phyloP scores from a whole-genome alignment of 2,329 filamentous ascomycete genomes.

The Fusarium begoniae region DNA sequence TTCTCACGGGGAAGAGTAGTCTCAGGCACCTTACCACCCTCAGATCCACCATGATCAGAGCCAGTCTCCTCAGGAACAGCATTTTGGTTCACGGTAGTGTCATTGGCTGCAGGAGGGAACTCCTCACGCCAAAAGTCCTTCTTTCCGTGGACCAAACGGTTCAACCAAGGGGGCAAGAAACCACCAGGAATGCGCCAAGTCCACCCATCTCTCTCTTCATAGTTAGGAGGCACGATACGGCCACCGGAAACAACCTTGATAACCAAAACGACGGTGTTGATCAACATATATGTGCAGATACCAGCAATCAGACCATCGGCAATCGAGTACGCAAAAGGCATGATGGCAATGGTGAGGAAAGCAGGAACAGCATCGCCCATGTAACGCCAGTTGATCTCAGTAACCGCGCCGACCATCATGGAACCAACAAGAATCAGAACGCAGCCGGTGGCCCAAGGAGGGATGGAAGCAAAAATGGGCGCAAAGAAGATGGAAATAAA shows the following conservation, averaged over 20 bases:
- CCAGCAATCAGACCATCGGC: constrained; percentile 87
- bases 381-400: constrained; percentile 90
- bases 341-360: constrained; percentile 83
- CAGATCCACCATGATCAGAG: constrained; percentile 40
- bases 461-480: constrained; percentile 89
- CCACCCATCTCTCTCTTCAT: constrained; percentile 82
- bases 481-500: constrained; percentile 90
- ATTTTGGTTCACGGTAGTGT: constrained; percentile 23
- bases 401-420: constrained; percentile 82
- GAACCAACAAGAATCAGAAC: constrained; percentile 89
- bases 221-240: constrained; percentile 77
- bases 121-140: constrained; percentile 74
- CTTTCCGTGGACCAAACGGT: constrained; percentile 71
- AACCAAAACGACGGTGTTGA: constrained; percentile 77
- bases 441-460: constrained; percentile 88
- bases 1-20: constrained; percentile 32
- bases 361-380: constrained; percentile 85
- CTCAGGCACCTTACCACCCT: constrained; percentile 33
- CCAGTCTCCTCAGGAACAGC: constrained; percentile 27
- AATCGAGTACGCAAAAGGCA: constrained; percentile 92
- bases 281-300: constrained; percentile 77
- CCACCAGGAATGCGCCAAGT: constrained; percentile 80
- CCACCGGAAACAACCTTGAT: constrained; percentile 73
- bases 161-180: constrained; percentile 77
- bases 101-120: constrained; percentile 26